Evolutionary conservation across 768 basidiomycete species (phyloP), one percentile per base, ranked within the genome.

Genomic region (Lepiota venenata): DNA sequence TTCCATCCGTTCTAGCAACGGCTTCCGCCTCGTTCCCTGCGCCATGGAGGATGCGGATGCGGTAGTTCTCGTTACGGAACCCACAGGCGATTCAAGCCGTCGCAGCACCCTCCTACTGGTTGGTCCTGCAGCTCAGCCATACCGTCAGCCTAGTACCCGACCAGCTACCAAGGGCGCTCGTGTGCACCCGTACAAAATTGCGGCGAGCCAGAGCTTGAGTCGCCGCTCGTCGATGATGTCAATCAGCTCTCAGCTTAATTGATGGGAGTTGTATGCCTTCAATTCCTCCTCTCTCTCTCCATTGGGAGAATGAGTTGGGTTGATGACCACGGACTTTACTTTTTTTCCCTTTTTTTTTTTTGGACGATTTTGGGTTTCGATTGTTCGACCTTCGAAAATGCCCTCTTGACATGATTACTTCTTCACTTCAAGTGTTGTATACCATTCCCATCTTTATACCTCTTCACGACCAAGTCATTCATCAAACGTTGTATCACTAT

Each of bases 31-130:
- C 38, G 69, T 77, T 18, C 78, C 78, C 4, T 80, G 80, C 56
- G 59, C 76, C n/a, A 61, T 83, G 41, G 79, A 78, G 27, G 66
- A 75, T 14, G 84, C 83, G 0, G 72, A 82, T 16, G 83, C 81
- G 1, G 70, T 81, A 54, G 66, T 85, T 25, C 54, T 81, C 47
- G 66, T 80, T 9, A 69, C 71, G 20, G 71, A 74, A 40, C 66
- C 71, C 1, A 12, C 57, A 6, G 22, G 32, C 2, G 36, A 32
- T 16, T 47, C 38, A 46, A 56, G 40, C 18, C 41, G 46, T 18
- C 60, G 58, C 29, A 56, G 55, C 4, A 68, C 76, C 0, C 61
- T 81, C 20, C 70, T 87, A 32, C 65, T 83, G 48, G 71, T 82
- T 12, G 84, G 83, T 1, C 69, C 72, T 1, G 75, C 77, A 0